Evolutionary conservation across 441 rosid species (phyloP), one percentile per base, ranked within the genome.

Genomic region (Eutrema salsugineum): DNA sequence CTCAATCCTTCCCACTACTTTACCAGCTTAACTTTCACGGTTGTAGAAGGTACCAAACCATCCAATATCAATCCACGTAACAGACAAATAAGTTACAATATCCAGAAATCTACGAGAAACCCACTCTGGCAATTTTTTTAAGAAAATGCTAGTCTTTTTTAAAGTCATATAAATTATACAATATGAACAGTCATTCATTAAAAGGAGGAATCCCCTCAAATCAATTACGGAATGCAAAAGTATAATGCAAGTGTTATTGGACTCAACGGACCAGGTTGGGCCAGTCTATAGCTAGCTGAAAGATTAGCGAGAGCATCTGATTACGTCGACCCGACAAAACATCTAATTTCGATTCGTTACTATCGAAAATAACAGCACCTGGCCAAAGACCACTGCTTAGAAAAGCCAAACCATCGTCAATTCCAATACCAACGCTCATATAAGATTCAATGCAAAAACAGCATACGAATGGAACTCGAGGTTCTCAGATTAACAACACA

Each of bases 401-500:
- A 38, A 35, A 19, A 39, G 43, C 24, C 53, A 38, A 47, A 20
- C 47, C 24, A 20, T 35, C 33, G 69, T 32, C 47, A 6, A 71
- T 54, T 53, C 27, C 58, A 48, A 46, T 15, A 39, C 53, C 60
- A 58, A 39, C 30, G 22, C 59, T 38, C 55, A 64, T 22, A 64
- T 14, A 73, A 58, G 46, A 66, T 57, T 20, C 61, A 35, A 46
- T 17, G 66, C 35, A 36, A 64, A 73, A 39, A 57, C 53, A 73
- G 39, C 62, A 57, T 24, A 73, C 22, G 16, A 60, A 11, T 24
- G 63, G 20, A 67, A 66, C 35, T 35, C 73, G 20, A n/a, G 46
- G 66, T 70, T 61, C 49, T 64, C 66, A 57, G 56, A 59, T 36
- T 7, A 54, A 75, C 70, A 75, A 47, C 12, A 76, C 49, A 70